Base-by-base conservation (phyloP, 2,329 filamentous ascomycete species). In the Penicillium sp. region DNA sequence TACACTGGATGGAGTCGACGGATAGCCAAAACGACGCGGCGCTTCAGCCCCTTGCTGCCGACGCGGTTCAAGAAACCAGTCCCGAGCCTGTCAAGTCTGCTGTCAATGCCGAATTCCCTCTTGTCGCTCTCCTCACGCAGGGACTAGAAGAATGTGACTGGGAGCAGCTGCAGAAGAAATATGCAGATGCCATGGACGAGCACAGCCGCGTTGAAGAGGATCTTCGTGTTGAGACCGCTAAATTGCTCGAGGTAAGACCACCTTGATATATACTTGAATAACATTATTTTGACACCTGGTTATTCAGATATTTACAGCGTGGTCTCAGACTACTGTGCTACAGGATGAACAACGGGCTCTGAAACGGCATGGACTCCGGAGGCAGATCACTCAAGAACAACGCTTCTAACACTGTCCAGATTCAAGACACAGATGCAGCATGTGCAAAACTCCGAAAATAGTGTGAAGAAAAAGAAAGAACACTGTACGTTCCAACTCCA, bases 351-450 rank as follows among this genome's bases (percentile, higher is more conserved):
- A 87, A 53, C 82, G 92, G 50, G 88, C 89, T 22, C 79, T 84
- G 56, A 92, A 92, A 70, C 84, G 91, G 87, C 87, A 69, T 49
- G 72, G 53, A 48, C 18, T 4, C 28, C 20, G 13, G 20, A 43
- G 16, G 28, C 14, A 18, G 27, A 20, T 33, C 9, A 27, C 24
- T 8, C 14, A 27, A 50, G 27, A 16, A 30, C 46, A 43, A 31
- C 24, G 22, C 10, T 47, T 30, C 52, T 58, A 27, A 30, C 30
- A 22, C 8, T n/a, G 51, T 38, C 20, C 47, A 90, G 88, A 49
- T 79, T 96, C 41, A 88, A 87, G 65, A 96, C 92, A 2, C 85
- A 91, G 55, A 84, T 87, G 68, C 79, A 84, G 54, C 88, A 87
- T 68, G 89, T 95, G 27, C 83, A 87, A 55, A 77, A 90, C 39